These are phyloP conservation scores for Syzygium grande DNA, from an alignment of 345 rosid genomes.

Conservation along the genomic window DNA sequence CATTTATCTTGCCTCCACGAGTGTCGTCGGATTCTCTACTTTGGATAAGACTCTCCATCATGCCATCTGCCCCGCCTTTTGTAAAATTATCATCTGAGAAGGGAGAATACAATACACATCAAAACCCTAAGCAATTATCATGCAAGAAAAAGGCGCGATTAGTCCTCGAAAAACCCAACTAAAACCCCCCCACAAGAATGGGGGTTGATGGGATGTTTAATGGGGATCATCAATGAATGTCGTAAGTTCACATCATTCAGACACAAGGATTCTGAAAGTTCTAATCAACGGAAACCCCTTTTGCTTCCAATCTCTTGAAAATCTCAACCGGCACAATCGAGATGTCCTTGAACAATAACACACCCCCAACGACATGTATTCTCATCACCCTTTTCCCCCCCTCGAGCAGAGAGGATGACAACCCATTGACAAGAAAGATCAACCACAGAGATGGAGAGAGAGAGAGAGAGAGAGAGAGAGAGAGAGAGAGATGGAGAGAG, in stretches of 20 bases:
- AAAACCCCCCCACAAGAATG: background rate
- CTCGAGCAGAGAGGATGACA: slow-evolving; percentile 31
- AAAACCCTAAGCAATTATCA: background rate
- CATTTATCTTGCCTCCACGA: background rate
- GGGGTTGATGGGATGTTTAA: slow-evolving; percentile 13
- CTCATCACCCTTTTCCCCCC: slow-evolving; percentile 16
- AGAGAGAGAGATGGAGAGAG: background rate
- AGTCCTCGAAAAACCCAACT: background rate
- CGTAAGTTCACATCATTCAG: slow-evolving; percentile 2
- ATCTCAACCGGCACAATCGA: slow-evolving; percentile 12
- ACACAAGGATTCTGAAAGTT: slow-evolving; percentile 8
- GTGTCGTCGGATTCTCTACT: background rate
- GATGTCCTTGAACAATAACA: slow-evolving; percentile 31
- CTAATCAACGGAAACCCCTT: slow-evolving; percentile 11
- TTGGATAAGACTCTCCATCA: background rate
- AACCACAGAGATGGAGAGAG: slow-evolving; percentile 22
- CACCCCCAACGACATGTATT: background rate
- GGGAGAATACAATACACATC: background rate
- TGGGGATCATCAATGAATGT: background rate
- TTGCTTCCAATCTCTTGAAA: slow-evolving; percentile 14
- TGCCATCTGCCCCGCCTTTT: background rate
- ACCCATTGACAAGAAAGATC: slow-evolving; percentile 55
- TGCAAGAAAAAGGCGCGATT: background rate
- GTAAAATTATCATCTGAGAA: background rate
- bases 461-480: background rate